A percentile compares a stretch with the other conserved stretches of the same genome.
Evolutionary conservation across 2,329 filamentous ascomycete genomes (phyloP).

Genomic region (Exutisphaerella laricina): DNA sequence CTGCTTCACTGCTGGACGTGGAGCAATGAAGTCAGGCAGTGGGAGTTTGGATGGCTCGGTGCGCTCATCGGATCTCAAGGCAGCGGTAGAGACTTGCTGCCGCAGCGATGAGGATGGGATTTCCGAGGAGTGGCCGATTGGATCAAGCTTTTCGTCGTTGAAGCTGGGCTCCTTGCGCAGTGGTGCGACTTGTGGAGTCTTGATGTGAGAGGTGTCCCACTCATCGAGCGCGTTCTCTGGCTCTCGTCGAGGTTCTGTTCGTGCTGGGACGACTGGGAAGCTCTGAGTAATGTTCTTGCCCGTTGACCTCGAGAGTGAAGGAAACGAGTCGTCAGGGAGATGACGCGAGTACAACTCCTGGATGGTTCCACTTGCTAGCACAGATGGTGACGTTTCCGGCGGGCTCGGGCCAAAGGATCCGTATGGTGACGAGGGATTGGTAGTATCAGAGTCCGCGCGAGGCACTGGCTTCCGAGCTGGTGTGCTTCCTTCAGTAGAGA

Average conservation of each 20-base stretch:
- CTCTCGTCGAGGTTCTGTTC: slow-evolving; percentile 4
- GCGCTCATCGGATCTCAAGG: neutral
- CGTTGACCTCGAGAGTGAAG: neutral
- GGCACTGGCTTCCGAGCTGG: slow-evolving; percentile 12
- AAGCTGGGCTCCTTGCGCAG: neutral
- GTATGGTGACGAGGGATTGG: too few species aligned
- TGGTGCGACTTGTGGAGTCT: neutral
- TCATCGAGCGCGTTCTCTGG: slow-evolving; percentile 1
- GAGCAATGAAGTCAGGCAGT: slow-evolving; percentile 21
- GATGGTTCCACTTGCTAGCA: neutral
- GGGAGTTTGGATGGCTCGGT: neutral
- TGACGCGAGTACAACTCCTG: neutral
- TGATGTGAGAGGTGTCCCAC: slow-evolving; percentile 3
- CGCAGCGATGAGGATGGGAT: neutral
- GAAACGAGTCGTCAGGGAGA: neutral
- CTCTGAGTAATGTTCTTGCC: slow-evolving; percentile 4
- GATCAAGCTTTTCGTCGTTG: neutral
- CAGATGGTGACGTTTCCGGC: too few species aligned
- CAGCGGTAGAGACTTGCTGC: neutral
- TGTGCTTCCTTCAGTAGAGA: neutral
- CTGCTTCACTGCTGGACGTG: slow-evolving; percentile 19
- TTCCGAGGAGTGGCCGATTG: slow-evolving; percentile 1
- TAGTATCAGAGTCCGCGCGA: too few species aligned
- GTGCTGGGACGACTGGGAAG: slow-evolving; percentile 8
- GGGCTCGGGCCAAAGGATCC: too few species aligned